A percentile compares a stretch with the other conserved stretches of the same genome.
Evolutionary conservation across 2,329 filamentous ascomycete species (phyloP).

Genomic region (Ceratocystis destructans): DNA sequence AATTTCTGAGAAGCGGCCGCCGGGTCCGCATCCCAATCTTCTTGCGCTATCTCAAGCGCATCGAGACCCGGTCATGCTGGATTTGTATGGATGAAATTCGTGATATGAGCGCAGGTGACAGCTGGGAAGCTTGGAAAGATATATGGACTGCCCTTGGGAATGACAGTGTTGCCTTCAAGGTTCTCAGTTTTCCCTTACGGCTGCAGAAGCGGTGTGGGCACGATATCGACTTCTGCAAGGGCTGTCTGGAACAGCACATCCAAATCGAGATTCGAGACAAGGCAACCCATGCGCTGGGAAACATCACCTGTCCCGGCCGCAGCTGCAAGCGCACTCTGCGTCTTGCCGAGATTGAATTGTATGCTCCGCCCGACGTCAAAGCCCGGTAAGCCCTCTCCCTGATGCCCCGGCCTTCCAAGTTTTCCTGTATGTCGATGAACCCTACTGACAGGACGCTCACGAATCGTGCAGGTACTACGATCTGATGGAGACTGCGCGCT

Average conservation of each 20-base stretch:
- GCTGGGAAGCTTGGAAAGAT: not conserved
- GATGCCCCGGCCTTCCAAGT: not conserved
- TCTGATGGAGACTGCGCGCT: not conserved
- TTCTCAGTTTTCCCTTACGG: not conserved
- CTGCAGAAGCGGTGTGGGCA: not conserved
- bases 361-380: constrained; percentile 1
- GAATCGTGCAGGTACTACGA: not conserved
- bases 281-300: not conserved
- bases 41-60: constrained; percentile 4
- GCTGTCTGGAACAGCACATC: constrained; percentile 7
- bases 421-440: too few species aligned
- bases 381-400: not conserved
- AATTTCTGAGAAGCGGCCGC: not conserved
- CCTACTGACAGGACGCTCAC: too few species aligned
- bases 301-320: not conserved
- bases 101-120: not conserved
- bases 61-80: not conserved
- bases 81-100: constrained; percentile 9
- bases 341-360: constrained; percentile 3
- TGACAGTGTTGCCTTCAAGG: not conserved
- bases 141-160: constrained; percentile 6
- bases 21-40: constrained; percentile 4
- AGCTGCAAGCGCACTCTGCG: constrained; percentile 6
- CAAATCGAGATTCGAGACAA: not conserved
- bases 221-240: constrained; percentile 3